A percentile compares a stretch with the other conserved stretches of the same genome.
These are phyloP conservation scores for Nannochloropsis granulata DNA, from an alignment of 108 stramenopile species.

Conservation along the genomic window DNA sequence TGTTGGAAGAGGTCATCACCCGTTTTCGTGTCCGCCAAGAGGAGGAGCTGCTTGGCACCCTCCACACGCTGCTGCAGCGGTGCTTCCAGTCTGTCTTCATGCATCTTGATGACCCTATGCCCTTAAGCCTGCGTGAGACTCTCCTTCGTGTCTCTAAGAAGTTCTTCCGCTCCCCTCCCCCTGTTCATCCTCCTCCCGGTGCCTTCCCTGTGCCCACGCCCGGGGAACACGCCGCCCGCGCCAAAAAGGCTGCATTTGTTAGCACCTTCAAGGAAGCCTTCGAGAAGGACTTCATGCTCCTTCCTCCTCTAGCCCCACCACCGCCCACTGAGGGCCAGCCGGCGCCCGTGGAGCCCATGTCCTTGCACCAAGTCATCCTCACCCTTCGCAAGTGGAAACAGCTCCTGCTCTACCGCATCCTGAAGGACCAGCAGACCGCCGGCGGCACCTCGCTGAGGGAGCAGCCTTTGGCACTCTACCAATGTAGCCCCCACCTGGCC, in stretches of 20 bases:
- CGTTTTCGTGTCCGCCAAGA: constrained; percentile 73
- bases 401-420: constrained; percentile 8
- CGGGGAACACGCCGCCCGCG: neutral
- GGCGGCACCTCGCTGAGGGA: neutral
- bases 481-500: constrained; percentile 16
- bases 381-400: constrained; percentile 27
- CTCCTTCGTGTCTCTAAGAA: neutral
- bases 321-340: neutral
- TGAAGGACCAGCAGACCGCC: neutral
- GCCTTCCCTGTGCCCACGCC: neutral
- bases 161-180: neutral
- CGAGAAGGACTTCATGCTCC: constrained; percentile 17
- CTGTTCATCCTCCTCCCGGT: neutral
- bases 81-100: constrained; percentile 12
- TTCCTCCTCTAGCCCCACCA: neutral
- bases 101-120: neutral
- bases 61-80: constrained; percentile 50
- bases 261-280: constrained; percentile 6
- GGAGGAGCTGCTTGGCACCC: constrained; percentile 68
- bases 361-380: constrained; percentile 7
- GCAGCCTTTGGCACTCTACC: constrained; percentile 3
- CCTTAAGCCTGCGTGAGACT: neutral
- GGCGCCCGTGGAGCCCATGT: neutral
- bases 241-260: constrained; percentile 16
- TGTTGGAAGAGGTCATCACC: constrained; percentile 76